Conservation (phyloP, 768 basidiomycete species). For the Terana coerulea region DNA sequence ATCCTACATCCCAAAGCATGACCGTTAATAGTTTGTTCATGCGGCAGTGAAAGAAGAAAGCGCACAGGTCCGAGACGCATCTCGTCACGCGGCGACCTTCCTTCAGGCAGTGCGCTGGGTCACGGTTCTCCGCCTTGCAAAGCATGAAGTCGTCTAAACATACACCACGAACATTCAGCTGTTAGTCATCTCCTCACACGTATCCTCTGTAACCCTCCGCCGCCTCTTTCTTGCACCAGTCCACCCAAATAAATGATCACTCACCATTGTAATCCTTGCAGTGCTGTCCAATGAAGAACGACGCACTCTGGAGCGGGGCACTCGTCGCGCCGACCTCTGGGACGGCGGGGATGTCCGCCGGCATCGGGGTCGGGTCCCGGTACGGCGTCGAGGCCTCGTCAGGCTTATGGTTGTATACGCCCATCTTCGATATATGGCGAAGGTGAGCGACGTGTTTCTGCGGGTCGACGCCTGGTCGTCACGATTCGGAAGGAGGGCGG, state of each 20-base stretch:
- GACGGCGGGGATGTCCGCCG: conserved; percentile 68
- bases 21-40: too few relatives aligned
- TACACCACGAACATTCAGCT: neutral
- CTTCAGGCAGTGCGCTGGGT: conserved; percentile 91
- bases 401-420: conserved; percentile 46
- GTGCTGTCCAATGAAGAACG: conserved; percentile 94
- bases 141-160: conserved; percentile 89
- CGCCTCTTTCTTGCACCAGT: neutral
- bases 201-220: neutral
- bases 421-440: conserved; percentile 39
- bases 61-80: conserved; percentile 91
- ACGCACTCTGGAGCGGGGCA: conserved; percentile 92
- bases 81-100: conserved; percentile 95
- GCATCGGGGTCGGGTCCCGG: conserved; percentile 64
- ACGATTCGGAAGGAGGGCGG: conserved; percentile 11
- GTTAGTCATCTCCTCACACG: neutral
- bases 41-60: conserved; percentile 16
- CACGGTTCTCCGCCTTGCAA: conserved; percentile 89
- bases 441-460: too few relatives aligned
- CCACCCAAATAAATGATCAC: conserved; percentile 22
- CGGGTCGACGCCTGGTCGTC: conserved; percentile 12
- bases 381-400: conserved; percentile 45
- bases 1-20: conserved; percentile 56
- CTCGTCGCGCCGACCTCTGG: conserved; percentile 87
- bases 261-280: conserved; percentile 96